Evolutionary conservation across 495 filamentous ascomycete genomes (phyloP).

Genomic region (Durotheca rogersii): DNA sequence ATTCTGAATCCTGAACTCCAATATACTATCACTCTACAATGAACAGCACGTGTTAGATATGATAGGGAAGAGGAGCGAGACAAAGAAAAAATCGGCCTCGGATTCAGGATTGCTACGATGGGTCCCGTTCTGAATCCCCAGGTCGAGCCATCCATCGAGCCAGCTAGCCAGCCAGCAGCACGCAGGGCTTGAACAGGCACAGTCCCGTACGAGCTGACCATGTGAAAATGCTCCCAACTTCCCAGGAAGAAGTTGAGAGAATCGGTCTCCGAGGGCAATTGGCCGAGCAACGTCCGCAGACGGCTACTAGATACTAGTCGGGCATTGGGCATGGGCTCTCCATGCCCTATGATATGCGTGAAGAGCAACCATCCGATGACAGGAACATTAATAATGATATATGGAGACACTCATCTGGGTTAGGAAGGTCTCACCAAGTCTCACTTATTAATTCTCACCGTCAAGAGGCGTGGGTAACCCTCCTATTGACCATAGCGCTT

Average conservation of each 20-base stretch:
- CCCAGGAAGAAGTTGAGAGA: background rate
- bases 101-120: no score
- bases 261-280: conserved; percentile 15
- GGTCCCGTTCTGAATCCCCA: no score
- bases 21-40: no score
- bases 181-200: background rate
- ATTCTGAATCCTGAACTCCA: no score
- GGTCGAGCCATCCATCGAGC: no score
- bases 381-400: conserved; percentile 1
- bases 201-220: background rate
- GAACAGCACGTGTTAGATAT: no score
- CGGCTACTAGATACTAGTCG: conserved; percentile 2
- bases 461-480: background rate
- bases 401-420: conserved; percentile 8
- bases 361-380: conserved; percentile 19
- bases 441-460: conserved; percentile 3
- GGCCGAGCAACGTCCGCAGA: conserved; percentile 21
- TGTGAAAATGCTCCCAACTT: background rate
- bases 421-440: conserved; percentile 27
- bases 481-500: conserved; percentile 1
- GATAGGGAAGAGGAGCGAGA: no score
- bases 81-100: no score
- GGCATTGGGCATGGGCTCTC: background rate
- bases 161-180: no score
- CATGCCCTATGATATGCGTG: conserved; percentile 2